Base-by-base conservation (phyloP, 257 asterid species). In the Capsicum rhomboideum region DNA sequence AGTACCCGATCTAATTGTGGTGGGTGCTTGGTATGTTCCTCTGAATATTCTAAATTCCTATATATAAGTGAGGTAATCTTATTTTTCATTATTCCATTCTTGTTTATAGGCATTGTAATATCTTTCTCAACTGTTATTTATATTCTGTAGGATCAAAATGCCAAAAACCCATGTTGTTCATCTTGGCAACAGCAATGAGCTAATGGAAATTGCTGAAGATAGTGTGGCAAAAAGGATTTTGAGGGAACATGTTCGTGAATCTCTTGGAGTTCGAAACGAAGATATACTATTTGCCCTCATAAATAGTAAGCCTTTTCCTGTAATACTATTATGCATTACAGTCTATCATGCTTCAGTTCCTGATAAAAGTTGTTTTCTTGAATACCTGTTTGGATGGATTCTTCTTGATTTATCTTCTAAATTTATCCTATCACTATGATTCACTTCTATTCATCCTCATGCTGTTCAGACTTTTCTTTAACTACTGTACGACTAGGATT, bases 121-220 rank as follows among this genome's bases (percentile, higher is more conserved):
- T 52, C 40, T 11, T 12, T 80, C 17, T 85, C 37, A 53, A 77
- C 55, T 85, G 67, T 80, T 87, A 54, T 56, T 83, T 55, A 86
- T 85, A 50, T 50, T 83, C 59, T 85, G 88, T 90, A 96, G 99
- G 91, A 96, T 96, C 85, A 90, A 92, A 93, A 96, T 96, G 99
- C 99, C 99, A 28, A 86, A 88, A 53, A 96, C 97, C 74, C 94
- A 92, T 91, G 98, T 93, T 42, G 99, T 96, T 83, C 98, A 94
- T 90, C 99, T 96, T 87, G 99, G 99, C 58, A 96, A 96, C 88
- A 96, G 98, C 93, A 92, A 92, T 83, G 98, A 92, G 79, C 88
- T 96, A 88, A 94, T 92, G 97, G 98, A 92, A 85, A 91, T 92
- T 78, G 99, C 99, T 40, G 97, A 93, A 86, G 93, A 93, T 86